A percentile compares a stretch with the other conserved stretches of the same genome.
phyloP scores from a whole-genome alignment of 2,329 filamentous ascomycete species.

The Diatrype stigma region DNA sequence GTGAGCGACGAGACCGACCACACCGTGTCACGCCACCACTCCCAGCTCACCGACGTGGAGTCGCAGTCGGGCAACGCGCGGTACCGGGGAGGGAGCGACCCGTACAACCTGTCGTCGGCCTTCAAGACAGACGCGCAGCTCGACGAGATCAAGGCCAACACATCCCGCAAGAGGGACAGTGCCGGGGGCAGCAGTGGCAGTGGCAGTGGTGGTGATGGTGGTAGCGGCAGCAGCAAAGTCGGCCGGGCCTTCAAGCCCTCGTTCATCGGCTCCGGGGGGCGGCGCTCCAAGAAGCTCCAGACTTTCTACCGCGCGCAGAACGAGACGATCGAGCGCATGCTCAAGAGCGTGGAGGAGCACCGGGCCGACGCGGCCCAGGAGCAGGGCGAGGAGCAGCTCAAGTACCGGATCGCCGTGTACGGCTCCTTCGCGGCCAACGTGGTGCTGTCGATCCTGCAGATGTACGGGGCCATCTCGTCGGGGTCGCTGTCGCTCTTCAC shows the following conservation, averaged over 20 bases:
- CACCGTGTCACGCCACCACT: constrained; percentile 39
- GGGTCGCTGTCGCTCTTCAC: constrained; percentile 94
- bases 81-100: constrained; percentile 64
- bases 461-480: constrained; percentile 84
- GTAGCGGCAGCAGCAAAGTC: constrained; percentile 1
- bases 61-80: constrained; percentile 23
- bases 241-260: neutral
- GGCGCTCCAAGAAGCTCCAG: constrained; percentile 53
- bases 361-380: constrained; percentile 75
- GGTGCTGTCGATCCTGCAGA: constrained; percentile 71
- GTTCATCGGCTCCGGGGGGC: neutral
- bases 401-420: constrained; percentile 63
- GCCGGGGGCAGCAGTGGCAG: constrained; percentile 23
- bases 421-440: constrained; percentile 77
- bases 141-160: constrained; percentile 73
- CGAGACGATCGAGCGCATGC: constrained; percentile 83
- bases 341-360: constrained; percentile 93
- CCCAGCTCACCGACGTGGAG: constrained; percentile 42
- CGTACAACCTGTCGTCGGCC: constrained; percentile 71
- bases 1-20: constrained; percentile 28
- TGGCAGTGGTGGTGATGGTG: constrained; percentile 4
- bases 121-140: constrained; percentile 78
- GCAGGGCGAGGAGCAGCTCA: constrained; percentile 75
- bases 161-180: constrained; percentile 66
- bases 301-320: constrained; percentile 90